Evolutionary conservation across 495 filamentous ascomycete species (phyloP).

Genomic region (Trichoderma asperelloides): DNA sequence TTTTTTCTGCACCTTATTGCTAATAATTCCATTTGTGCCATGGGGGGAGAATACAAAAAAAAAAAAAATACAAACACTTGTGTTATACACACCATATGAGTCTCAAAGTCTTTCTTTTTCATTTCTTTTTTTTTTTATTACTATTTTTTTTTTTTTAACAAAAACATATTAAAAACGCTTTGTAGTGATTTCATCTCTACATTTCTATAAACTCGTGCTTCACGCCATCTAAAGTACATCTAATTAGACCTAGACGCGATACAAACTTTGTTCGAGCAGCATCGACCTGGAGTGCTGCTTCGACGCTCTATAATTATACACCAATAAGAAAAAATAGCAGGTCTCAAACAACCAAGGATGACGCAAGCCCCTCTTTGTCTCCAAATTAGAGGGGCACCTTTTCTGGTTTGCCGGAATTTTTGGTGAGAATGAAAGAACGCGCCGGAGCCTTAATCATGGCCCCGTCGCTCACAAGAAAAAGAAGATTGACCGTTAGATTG

Average conservation of each 20-base stretch:
- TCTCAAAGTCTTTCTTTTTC: background rate
- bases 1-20: background rate
- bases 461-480: conserved; percentile 4
- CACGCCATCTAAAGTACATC: conserved; percentile 9
- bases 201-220: conserved; percentile 1
- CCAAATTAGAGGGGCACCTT: background rate
- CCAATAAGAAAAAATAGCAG: conserved; percentile 6
- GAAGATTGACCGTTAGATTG: conserved; percentile 5
- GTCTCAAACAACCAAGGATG: conserved; percentile 3
- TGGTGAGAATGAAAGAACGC: conserved; percentile 2
- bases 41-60: background rate
- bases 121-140: background rate
- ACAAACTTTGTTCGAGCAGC: background rate
- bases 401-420: background rate
- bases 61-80: background rate
- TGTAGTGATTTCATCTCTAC: conserved; percentile 10
- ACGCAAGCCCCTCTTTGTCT: conserved; percentile 5
- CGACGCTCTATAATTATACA: conserved; percentile 12
- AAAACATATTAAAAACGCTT: background rate
- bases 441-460: background rate
- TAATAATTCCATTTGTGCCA: background rate
- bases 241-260: conserved; percentile 4
- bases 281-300: background rate
- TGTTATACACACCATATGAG: no score
- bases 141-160: background rate